phyloP scores from a whole-genome alignment of 257 asterid genomes.

The Nicotiana obtusifolia region DNA sequence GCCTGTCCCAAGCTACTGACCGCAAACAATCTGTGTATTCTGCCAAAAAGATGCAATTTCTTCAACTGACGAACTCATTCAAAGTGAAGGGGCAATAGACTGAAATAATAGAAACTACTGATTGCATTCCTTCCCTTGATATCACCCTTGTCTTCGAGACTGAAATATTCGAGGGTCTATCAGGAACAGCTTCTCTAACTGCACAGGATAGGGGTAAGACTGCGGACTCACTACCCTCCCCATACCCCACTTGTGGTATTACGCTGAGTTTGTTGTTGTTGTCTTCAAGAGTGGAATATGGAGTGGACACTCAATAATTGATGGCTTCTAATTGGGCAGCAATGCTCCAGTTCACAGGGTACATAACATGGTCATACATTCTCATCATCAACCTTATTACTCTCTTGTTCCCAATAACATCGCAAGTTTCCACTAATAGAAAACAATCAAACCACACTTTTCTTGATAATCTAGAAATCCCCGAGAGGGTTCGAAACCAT shows the following conservation, averaged over 20 bases:
- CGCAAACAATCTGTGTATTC: neutral
- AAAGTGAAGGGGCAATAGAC: neutral
- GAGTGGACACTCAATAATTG: neutral
- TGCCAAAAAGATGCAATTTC: neutral
- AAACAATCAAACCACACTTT: no score
- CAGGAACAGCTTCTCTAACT: no score
- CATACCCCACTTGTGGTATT: no score
- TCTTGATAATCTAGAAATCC: no score
- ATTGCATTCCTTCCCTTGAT: neutral
- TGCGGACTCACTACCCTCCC: no score
- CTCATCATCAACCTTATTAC: neutral
- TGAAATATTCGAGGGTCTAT: neutral
- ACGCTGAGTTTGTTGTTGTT: no score
- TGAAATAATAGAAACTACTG: neutral
- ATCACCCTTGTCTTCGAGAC: neutral
- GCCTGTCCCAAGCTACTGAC: neutral
- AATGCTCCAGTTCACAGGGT: neutral
- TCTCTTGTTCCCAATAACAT: neutral
- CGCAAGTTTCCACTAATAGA: no score
- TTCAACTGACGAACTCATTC: neutral
- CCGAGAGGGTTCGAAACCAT: no score
- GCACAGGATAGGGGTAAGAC: no score
- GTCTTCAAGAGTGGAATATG: neutral
- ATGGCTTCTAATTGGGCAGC: neutral
- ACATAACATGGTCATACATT: neutral